These are phyloP conservation scores for Debaryomyces psychrophilus DNA, from an alignment of 1,139 yeast genomes.

Conservation along the genomic window DNA sequence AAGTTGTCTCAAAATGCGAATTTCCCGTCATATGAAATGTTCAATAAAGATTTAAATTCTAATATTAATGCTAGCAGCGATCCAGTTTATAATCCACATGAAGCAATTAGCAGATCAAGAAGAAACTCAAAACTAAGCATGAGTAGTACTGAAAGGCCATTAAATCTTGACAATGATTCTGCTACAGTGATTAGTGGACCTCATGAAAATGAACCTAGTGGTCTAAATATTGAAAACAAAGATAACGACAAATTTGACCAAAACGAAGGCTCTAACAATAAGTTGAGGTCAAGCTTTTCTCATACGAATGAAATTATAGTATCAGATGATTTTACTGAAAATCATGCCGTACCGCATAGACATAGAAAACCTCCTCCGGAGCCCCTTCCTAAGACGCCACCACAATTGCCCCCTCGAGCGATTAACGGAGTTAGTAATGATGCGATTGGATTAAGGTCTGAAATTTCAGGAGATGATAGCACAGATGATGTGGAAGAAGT, in stretches of 20 bases:
- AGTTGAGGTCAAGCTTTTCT: background rate
- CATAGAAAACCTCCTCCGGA: slow-evolving; percentile 11
- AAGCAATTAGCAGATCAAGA: background rate
- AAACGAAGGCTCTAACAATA: background rate
- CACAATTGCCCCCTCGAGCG: slow-evolving; percentile 7
- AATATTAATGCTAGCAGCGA: background rate
- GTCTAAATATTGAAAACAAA: background rate
- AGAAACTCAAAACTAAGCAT: slow-evolving; percentile 7
- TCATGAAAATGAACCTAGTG: background rate
- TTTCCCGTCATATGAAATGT: slow-evolving; percentile 20
- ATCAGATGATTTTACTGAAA: background rate
- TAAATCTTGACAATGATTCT: slow-evolving; percentile 4
- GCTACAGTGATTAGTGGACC: background rate
- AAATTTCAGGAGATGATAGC: background rate
- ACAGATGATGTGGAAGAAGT: background rate
- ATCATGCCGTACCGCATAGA: background rate
- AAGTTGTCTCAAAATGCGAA: slow-evolving; percentile 6
- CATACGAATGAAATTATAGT: background rate
- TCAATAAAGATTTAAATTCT: slow-evolving; percentile 7
- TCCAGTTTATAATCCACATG: background rate
- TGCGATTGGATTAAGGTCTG: background rate
- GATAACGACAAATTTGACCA: background rate
- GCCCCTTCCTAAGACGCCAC: slow-evolving; percentile 1
- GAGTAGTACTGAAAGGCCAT: slow-evolving; percentile 4
- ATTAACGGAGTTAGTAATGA: background rate